phyloP scores from a whole-genome alignment of 352 stramenopile species.

The Phytophthora chlamydospora region DNA sequence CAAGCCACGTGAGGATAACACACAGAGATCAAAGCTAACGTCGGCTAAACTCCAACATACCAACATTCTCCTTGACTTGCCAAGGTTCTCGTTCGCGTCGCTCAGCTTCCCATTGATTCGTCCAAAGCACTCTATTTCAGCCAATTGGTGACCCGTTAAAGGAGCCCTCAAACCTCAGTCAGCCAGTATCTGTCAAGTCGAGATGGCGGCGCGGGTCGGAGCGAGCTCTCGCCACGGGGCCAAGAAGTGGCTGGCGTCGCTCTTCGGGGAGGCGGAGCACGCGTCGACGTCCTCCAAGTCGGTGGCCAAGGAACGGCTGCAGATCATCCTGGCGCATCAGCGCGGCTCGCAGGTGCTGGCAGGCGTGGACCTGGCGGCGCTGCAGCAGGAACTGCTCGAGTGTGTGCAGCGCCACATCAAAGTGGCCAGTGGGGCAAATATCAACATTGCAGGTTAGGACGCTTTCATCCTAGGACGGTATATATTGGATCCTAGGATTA shows the following conservation, averaged over 20 bases:
- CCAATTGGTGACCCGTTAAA: constrained; percentile 1
- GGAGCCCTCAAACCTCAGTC: constrained; percentile 7
- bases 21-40: too few relatives aligned
- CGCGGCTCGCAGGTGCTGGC: constrained; percentile 84
- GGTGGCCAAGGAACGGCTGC: constrained; percentile 86
- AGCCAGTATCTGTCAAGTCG: constrained; percentile 15
- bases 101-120: constrained; percentile 15
- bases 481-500: not conserved
- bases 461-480: not conserved
- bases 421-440: constrained; percentile 85
- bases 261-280: constrained; percentile 65
- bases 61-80: too few relatives aligned
- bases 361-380: constrained; percentile 76
- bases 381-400: constrained; percentile 85
- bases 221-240: constrained; percentile 56
- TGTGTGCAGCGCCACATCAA: constrained; percentile 90
- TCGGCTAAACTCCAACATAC: not conserved
- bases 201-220: constrained; percentile 58
- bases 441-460: constrained; percentile 84
- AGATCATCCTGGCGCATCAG: constrained; percentile 91
- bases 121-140: constrained; percentile 4
- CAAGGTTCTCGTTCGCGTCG: constrained; percentile 26
- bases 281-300: constrained; percentile 65
- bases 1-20: too few relatives aligned
- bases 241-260: constrained; percentile 82